These are phyloP conservation scores for Coniella vitis DNA, from an alignment of 2,329 filamentous ascomycete species.

Conservation along the genomic window DNA sequence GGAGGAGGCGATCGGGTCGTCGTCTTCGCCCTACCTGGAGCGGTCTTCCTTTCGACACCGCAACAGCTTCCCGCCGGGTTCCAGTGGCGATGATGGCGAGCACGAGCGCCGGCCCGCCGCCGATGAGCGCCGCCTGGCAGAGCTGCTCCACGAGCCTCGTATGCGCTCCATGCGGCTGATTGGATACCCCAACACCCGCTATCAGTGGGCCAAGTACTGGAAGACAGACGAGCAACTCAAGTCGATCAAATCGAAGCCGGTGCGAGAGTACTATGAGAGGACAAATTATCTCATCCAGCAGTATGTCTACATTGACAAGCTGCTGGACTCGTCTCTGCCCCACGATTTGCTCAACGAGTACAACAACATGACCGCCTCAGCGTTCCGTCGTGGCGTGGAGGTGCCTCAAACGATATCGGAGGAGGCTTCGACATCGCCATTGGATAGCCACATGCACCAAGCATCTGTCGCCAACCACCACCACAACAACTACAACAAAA, in stretches of 20 bases:
- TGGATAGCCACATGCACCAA: slow-evolving; percentile 22
- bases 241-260: slow-evolving; percentile 58
- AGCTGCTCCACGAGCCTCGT: slow-evolving; percentile 58
- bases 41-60: slow-evolving; percentile 16
- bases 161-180: slow-evolving; percentile 82
- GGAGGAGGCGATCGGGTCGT: slow-evolving; percentile 6
- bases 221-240: slow-evolving; percentile 70
- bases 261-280: slow-evolving; percentile 78
- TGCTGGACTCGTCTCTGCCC: slow-evolving; percentile 87
- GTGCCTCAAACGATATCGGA: slow-evolving; percentile 73
- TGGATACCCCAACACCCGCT: slow-evolving; percentile 78
- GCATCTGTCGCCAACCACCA: too few relatives aligned
- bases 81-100: slow-evolving; percentile 21
- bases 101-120: slow-evolving; percentile 38
- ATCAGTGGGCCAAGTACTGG: slow-evolving; percentile 83
- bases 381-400: slow-evolving; percentile 46
- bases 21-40: slow-evolving; percentile 10
- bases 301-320: slow-evolving; percentile 86
- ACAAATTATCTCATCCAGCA: slow-evolving; percentile 85
- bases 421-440: slow-evolving; percentile 39
- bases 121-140: slow-evolving; percentile 53
- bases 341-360: slow-evolving; percentile 91
- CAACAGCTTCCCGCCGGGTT: neutral
- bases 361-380: slow-evolving; percentile 52
- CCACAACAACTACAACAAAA: too few relatives aligned